These are phyloP conservation scores for Cladosporium halotolerans DNA, from an alignment of 2,329 filamentous ascomycete species.

Conservation along the genomic window DNA sequence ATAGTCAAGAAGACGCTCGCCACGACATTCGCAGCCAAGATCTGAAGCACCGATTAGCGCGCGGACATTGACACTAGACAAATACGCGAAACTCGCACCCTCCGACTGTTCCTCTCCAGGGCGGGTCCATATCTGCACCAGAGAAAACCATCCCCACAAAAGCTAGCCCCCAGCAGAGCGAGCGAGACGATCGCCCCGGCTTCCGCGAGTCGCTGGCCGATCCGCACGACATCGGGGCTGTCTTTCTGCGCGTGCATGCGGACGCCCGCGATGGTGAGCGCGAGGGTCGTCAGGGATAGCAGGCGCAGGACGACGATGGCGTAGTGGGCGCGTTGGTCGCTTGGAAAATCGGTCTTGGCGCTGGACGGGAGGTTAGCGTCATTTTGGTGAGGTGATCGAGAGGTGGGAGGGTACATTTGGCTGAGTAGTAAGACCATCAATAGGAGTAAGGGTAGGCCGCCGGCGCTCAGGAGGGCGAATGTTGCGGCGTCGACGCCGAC, in stretches of 20 bases:
- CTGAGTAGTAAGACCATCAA: not conserved
- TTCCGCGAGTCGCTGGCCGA: not conserved
- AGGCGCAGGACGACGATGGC: constrained; percentile 1
- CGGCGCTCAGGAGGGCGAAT: not conserved
- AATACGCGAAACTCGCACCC: not conserved
- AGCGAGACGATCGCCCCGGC: not conserved
- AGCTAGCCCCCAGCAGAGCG: not conserved
- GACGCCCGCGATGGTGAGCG: constrained; percentile 2
- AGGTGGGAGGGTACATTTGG: not conserved
- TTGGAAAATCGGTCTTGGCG: not conserved
- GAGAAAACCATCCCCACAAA: not conserved
- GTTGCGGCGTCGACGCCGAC: not conserved
- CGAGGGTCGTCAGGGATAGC: not conserved
- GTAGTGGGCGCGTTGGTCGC: not conserved
- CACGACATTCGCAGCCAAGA: not conserved
- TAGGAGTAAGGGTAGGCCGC: not conserved
- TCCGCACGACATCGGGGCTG: not conserved
- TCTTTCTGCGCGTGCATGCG: constrained; percentile 1
- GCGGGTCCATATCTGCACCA: not conserved
- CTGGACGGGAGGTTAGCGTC: not conserved
- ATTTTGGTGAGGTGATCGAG: too few relatives aligned
- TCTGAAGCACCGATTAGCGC: not conserved
- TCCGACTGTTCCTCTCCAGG: not conserved
- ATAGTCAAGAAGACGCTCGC: not conserved
- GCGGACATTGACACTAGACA: not conserved